phyloP scores from a whole-genome alignment of 2,329 filamentous ascomycete genomes.

The Aspergillus pseudoglaucus region DNA sequence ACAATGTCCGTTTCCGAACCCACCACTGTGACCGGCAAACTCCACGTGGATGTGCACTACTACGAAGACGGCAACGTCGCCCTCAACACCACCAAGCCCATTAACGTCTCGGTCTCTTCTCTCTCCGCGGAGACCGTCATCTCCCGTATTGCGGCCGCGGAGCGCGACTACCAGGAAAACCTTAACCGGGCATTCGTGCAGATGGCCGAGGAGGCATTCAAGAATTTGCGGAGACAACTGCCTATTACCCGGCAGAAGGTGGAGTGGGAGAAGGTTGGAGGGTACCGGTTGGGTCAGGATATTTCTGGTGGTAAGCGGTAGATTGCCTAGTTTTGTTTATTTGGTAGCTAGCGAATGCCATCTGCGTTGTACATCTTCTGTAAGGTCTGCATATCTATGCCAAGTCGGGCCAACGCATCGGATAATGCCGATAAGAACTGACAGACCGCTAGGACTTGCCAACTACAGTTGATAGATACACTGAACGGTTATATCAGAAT shows the following conservation, averaged over 20 bases:
- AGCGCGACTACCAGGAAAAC: conserved; percentile 95
- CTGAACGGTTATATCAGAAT: no score
- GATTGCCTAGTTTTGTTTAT: not conserved
- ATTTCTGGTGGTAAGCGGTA: conserved; percentile 60
- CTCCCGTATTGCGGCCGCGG: conserved; percentile 68
- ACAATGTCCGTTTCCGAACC: conserved; percentile 58
- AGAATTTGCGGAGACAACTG: conserved; percentile 82
- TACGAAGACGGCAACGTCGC: conserved; percentile 99
- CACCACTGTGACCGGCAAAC: conserved; percentile 63
- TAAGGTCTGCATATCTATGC: not conserved
- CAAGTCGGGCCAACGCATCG: not conserved
- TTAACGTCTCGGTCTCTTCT: conserved; percentile 56
- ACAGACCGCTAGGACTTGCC: no score
- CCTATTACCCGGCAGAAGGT: conserved; percentile 98
- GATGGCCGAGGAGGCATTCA: conserved; percentile 91
- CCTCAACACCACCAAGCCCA: conserved; percentile 76
- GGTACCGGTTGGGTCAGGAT: conserved; percentile 78
- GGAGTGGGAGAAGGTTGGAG: conserved; percentile 97
- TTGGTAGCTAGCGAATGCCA: not conserved
- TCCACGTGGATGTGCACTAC: conserved; percentile 97
- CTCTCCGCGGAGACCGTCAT: conserved; percentile 63
- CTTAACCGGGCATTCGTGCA: conserved; percentile 83
- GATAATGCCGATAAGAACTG: not conserved
- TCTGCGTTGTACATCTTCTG: no score
- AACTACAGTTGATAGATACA: no score